phyloP scores from a whole-genome alignment of 257 asterid genomes.

The Knoxia roxburghii region DNA sequence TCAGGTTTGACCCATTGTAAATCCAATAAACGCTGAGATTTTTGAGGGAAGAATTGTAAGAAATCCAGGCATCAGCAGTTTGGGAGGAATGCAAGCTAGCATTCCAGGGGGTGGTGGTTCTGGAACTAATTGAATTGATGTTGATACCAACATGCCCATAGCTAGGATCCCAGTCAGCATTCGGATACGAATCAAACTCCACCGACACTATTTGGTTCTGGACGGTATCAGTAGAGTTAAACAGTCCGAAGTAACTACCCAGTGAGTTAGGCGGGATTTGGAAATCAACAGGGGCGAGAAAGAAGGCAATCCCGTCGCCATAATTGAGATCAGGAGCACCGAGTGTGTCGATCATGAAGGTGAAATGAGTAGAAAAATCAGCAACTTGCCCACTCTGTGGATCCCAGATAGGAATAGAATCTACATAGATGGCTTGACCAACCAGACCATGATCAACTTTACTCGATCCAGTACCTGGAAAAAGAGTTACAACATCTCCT shows the following conservation, averaged over 20 bases:
- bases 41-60: constrained; percentile 22
- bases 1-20: constrained; percentile 15
- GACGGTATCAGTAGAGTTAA: constrained; percentile 21
- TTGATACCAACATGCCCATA: constrained; percentile 36
- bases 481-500: constrained; percentile 27
- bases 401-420: constrained; percentile 32
- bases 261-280: constrained; percentile 32
- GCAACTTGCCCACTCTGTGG: constrained; percentile 17
- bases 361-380: constrained; percentile 33
- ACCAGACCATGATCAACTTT: constrained; percentile 15
- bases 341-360: constrained; percentile 21
- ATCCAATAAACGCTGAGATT: constrained; percentile 34
- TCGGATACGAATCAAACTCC: constrained; percentile 29
- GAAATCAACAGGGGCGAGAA: constrained; percentile 35
- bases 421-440: constrained; percentile 27
- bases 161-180: constrained; percentile 34
- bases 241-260: constrained; percentile 39
- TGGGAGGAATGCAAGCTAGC: constrained; percentile 24
- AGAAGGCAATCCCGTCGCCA: constrained; percentile 33
- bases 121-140: constrained; percentile 26
- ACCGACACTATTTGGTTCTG: constrained; percentile 20
- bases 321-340: constrained; percentile 1
- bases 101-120: constrained; percentile 24
- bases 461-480: constrained; percentile 20
- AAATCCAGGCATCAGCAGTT: constrained; percentile 24